A percentile compares a stretch with the other conserved stretches of the same genome.
Evolutionary conservation across 2,329 filamentous ascomycete genomes (phyloP).

Genomic region (Pezicula carpinea): DNA sequence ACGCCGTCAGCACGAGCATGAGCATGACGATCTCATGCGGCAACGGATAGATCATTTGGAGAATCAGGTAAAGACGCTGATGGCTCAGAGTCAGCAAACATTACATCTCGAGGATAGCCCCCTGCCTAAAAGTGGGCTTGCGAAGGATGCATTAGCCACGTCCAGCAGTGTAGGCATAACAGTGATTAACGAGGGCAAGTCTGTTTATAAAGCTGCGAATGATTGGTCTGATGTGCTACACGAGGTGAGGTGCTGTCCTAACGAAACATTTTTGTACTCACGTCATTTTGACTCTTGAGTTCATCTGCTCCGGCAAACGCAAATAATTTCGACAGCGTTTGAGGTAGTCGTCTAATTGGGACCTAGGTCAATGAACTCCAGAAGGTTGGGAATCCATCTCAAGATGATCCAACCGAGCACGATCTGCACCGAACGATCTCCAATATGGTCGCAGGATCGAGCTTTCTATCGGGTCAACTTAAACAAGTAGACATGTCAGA

Average conservation of each 20-base stretch:
- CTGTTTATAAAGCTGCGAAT: constrained; percentile 17
- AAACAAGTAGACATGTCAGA: constrained; percentile 22
- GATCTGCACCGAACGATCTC: neutral
- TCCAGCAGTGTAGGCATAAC: constrained; percentile 10
- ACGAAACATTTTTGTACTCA: neutral
- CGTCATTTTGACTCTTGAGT: neutral
- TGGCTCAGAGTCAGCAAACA: neutral
- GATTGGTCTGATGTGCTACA: constrained; percentile 24
- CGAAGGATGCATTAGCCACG: neutral
- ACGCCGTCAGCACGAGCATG: neutral
- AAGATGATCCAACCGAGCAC: constrained; percentile 11
- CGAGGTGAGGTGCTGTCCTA: constrained; percentile 13
- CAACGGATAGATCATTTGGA: constrained; percentile 10
- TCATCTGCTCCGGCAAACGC: neutral
- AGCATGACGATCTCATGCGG: constrained; percentile 14
- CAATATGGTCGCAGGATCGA: constrained; percentile 21
- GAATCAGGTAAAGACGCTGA: constrained; percentile 5
- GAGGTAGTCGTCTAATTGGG: neutral
- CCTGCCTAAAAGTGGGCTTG: too few relatives aligned
- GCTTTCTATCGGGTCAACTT: constrained; percentile 21
- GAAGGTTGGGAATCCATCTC: constrained; percentile 16
- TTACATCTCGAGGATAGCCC: neutral
- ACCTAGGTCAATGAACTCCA: constrained; percentile 24
- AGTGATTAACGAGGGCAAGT: constrained; percentile 19
- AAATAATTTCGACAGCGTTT: too few relatives aligned